Conservation (phyloP, 208 protist genomes). For the Leishmania guyanensis region DNA sequence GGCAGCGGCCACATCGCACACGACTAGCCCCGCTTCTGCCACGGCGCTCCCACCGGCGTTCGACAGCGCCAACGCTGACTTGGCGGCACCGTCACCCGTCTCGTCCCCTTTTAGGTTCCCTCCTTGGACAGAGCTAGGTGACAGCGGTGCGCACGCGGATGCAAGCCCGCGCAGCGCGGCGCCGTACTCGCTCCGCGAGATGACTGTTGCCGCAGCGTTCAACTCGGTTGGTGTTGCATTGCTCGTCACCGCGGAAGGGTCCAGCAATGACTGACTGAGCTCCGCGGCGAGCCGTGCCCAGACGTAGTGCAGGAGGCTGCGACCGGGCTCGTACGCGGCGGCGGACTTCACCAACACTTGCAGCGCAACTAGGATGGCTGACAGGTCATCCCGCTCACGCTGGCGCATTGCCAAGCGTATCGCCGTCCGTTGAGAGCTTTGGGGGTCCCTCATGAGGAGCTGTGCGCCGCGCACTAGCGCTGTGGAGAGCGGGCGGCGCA, state of each 20-base stretch:
- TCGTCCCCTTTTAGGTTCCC: background rate
- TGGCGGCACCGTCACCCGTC: background rate
- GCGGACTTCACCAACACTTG: constrained; percentile 20
- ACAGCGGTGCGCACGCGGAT: background rate
- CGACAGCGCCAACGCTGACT: background rate
- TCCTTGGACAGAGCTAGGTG: background rate
- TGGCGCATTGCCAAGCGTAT: constrained; percentile 47
- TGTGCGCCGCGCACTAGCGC: constrained; percentile 33
- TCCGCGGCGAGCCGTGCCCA: constrained; percentile 35
- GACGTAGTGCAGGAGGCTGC: constrained; percentile 33
- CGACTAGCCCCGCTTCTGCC: background rate
- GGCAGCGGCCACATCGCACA: constrained; percentile 16
- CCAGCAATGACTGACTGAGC: constrained; percentile 22
- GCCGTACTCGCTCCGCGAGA: constrained; percentile 21
- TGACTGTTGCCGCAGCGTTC: constrained; percentile 10
- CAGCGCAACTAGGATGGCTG: constrained; percentile 33
- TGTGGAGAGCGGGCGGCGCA: constrained; percentile 20
- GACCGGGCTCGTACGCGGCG: constrained; percentile 23
- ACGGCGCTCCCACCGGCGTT: background rate
- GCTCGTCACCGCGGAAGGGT: background rate
- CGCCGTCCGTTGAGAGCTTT: constrained; percentile 34
- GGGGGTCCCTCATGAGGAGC: constrained; percentile 30
- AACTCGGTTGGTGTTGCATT: background rate
- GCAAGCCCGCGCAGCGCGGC: constrained; percentile 19
- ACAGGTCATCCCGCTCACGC: constrained; percentile 47